Evolutionary conservation across 1,284 basidiomycete species (phyloP).

Genomic region (Sanghuangporus weigelae): DNA sequence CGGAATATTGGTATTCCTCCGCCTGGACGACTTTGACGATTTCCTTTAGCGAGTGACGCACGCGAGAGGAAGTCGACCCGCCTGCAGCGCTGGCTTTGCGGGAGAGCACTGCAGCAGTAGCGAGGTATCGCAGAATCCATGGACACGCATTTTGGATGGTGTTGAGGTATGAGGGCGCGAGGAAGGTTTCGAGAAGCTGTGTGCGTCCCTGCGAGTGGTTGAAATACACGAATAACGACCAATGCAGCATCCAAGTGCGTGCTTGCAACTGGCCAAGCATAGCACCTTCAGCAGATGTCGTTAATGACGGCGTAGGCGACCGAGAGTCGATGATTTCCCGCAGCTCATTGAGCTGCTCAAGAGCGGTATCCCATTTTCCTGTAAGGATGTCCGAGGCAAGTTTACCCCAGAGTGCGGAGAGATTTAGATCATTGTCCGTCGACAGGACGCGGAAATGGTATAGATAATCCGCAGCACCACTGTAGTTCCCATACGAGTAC

Average conservation of each 20-base stretch:
- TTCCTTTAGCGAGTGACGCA: slow-evolving; percentile 82
- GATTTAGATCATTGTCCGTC: slow-evolving; percentile 86
- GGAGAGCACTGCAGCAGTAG: slow-evolving; percentile 88
- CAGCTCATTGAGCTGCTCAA: slow-evolving; percentile 91
- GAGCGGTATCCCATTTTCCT: slow-evolving; percentile 91
- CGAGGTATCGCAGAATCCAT: slow-evolving; percentile 94
- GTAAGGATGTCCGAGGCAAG: slow-evolving; percentile 94
- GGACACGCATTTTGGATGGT: slow-evolving; percentile 96
- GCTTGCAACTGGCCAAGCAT: slow-evolving; percentile 85
- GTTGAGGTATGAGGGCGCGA: slow-evolving; percentile 94
- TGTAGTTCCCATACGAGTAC: slow-evolving; percentile 96
- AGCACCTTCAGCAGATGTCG: slow-evolving; percentile 48
- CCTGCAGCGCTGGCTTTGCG: slow-evolving; percentile 54
- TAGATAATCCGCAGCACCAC: slow-evolving; percentile 93
- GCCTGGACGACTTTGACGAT: slow-evolving; percentile 88
- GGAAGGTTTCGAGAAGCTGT: slow-evolving; percentile 95
- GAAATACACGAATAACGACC: slow-evolving; percentile 98
- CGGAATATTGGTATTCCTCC: slow-evolving; percentile 93
- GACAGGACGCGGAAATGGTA: slow-evolving; percentile 99
- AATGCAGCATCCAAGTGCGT: slow-evolving; percentile 96
- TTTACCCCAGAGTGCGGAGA: slow-evolving; percentile 98
- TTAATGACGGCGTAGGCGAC: slow-evolving; percentile 41
- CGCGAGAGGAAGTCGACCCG: slow-evolving; percentile 54
- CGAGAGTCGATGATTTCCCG: slow-evolving; percentile 89
- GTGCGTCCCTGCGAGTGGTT: slow-evolving; percentile 91